These are phyloP conservation scores for Kwoniella pini DNA, from an alignment of 768 basidiomycete species.

Conservation along the genomic window DNA sequence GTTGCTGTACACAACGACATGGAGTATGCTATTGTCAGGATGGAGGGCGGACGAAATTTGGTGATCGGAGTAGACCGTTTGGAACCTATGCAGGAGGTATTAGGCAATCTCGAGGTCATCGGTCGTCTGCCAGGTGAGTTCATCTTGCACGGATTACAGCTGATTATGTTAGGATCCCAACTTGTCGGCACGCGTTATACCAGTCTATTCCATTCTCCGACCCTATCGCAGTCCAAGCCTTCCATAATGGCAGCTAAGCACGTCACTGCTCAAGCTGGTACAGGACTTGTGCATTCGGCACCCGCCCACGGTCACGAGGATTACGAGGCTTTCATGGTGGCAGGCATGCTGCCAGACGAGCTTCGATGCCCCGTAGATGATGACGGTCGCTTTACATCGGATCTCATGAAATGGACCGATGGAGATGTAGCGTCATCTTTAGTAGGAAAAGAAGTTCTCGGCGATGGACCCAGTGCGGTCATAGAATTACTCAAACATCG, in stretches of 20 bases:
- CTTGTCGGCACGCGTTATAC: conserved; percentile 66
- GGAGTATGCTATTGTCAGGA: conserved; percentile 62
- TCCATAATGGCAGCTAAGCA: conserved; percentile 69
- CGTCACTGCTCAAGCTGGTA: conserved; percentile 84
- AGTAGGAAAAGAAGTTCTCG: conserved; percentile 70
- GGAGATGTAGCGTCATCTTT: conserved; percentile 58
- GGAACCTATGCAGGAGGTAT: conserved; percentile 42
- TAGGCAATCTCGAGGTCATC: conserved; percentile 51
- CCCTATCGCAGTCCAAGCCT: conserved; percentile 33
- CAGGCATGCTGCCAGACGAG: conserved; percentile 50
- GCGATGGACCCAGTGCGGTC: conserved; percentile 68
- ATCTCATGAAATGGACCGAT: conserved; percentile 65
- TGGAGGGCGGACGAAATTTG: conserved; percentile 38
- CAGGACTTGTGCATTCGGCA: conserved; percentile 92
- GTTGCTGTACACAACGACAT: conserved; percentile 79
- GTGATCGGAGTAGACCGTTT: conserved; percentile 56
- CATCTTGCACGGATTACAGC: not conserved
- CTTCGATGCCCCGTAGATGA: conserved; percentile 80
- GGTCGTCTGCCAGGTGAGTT: conserved; percentile 48
- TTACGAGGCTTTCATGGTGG: conserved; percentile 66
- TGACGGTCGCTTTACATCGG: conserved; percentile 68
- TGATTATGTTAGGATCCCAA: conserved; percentile 56
- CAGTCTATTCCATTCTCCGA: conserved; percentile 62
- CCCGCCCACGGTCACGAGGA: conserved; percentile 95
- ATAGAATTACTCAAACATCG: conserved; percentile 64